phyloP scores from a whole-genome alignment of 1,284 basidiomycete genomes.

The Ceratobasidium sp. region DNA sequence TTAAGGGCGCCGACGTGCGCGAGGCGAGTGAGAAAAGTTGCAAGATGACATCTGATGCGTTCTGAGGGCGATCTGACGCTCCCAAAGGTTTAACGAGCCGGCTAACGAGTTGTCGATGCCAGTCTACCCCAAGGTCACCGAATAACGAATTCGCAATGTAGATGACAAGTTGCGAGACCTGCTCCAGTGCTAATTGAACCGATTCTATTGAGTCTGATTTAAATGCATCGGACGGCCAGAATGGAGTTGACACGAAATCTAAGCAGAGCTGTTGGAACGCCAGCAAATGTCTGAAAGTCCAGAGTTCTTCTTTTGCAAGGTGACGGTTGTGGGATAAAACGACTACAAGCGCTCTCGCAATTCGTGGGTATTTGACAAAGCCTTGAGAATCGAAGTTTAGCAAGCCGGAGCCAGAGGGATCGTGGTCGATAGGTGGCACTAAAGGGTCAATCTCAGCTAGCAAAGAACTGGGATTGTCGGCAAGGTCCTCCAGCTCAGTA shows the following conservation, averaged over 20 bases:
- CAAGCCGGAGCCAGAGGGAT: constrained; percentile 12
- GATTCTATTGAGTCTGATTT: constrained; percentile 58
- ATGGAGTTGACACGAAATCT: constrained; percentile 61
- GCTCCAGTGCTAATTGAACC: constrained; percentile 65
- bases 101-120: constrained; percentile 24
- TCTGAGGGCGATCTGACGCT: neutral
- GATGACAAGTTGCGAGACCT: constrained; percentile 72
- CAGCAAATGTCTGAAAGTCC: constrained; percentile 75
- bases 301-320: constrained; percentile 71
- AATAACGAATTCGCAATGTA: constrained; percentile 65
- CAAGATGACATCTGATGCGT: constrained; percentile 19
- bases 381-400: constrained; percentile 65
- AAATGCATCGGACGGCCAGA: constrained; percentile 37
- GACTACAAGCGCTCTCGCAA: constrained; percentile 71
- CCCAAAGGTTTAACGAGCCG: neutral
- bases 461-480: constrained; percentile 30
- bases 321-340: constrained; percentile 74
- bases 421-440: constrained; percentile 9
- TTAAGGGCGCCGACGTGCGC: constrained; percentile 58
- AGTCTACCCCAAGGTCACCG: constrained; percentile 30
- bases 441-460: constrained; percentile 44
- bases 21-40: constrained; percentile 53
- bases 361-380: constrained; percentile 75
- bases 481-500: neutral
- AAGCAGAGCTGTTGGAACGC: constrained; percentile 71